phyloP scores from a whole-genome alignment of 2,329 filamentous ascomycete species.

The Penicillium sp. region DNA sequence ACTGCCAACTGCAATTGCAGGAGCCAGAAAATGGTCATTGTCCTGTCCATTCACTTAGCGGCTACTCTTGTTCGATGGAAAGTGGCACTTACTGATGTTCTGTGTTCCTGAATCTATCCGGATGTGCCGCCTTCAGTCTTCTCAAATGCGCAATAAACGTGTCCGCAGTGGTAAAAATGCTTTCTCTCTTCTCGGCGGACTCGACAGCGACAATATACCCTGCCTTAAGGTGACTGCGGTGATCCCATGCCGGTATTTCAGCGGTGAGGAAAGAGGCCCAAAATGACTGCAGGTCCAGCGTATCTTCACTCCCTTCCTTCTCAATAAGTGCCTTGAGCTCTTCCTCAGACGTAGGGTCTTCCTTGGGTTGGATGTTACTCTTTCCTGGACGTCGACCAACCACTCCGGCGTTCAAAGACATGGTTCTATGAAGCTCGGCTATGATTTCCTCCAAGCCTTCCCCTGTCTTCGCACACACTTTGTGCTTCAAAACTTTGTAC shows the following conservation, averaged over 20 bases:
- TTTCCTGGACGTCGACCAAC: not conserved
- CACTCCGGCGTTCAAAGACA: not conserved
- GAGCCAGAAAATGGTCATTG: slow-evolving; percentile 18
- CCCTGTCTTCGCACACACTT: slow-evolving; percentile 8
- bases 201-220: slow-evolving; percentile 8
- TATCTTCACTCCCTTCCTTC: slow-evolving; percentile 4
- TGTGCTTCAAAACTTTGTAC: slow-evolving; percentile 8
- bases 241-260: slow-evolving; percentile 6
- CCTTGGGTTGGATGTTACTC: not conserved
- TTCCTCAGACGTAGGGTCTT: not conserved
- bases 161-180: slow-evolving; percentile 5
- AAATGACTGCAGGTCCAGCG: not conserved
- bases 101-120: slow-evolving; percentile 6
- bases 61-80: not conserved
- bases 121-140: not conserved
- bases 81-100: slow-evolving; percentile 7
- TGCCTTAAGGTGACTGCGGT: slow-evolving; percentile 11
- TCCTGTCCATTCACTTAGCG: not conserved
- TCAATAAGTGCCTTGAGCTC: slow-evolving; percentile 1
- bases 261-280: slow-evolving; percentile 2
- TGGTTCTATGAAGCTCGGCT: not conserved
- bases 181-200: not conserved
- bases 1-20: slow-evolving; percentile 14
- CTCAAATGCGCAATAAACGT: slow-evolving; percentile 4
- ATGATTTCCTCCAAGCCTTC: slow-evolving; percentile 7